Evolutionary conservation across 2,329 filamentous ascomycete genomes (phyloP), one percentile per base, ranked within the genome.

Genomic region (Penicillium sp.): DNA sequence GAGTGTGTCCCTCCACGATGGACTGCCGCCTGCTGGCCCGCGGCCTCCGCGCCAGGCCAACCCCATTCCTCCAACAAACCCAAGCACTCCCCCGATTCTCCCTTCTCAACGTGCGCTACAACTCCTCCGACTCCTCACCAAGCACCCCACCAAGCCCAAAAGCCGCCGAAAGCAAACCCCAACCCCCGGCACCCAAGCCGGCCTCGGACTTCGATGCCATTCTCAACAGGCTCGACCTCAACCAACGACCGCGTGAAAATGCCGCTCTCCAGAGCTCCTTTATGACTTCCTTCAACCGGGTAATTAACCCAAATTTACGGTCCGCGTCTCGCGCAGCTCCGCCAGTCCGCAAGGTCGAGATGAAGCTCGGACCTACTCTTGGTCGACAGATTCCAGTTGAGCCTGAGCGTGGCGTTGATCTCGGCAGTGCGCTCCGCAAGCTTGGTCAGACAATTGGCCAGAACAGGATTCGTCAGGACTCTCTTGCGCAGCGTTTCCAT

Each of bases 401-500:
- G 55, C 68, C 70, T 9, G 70, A 71, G 48, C 58, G 55, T 22
- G 72, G 71, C 2, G 39, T 61, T 10, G 70, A 74, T 57, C 56
- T 73, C 40, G 56, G 62, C 0, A 21, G 50, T 45, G 66, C 72
- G 29, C 53, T 74, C 51, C 63, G 68, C 14, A 53, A 47, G 21
- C 54, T 74, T 58, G 51, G 67, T 16, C 38, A 50, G 8, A 60
- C 63, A 16, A 70, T 68, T 52, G 39, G 47, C 1, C 44, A 59
- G 39, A 78, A 78, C 54, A 62, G 62, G 36, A 62, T 79, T 14
- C 66, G 59, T 57, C 24, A 55, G 22, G 65, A 75, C 58, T 53
- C 62, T 39, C 50, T 53, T 34, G 51, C 52, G 6, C 76, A 79
- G 63, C 70, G 66, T 58, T 76, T 67, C 52, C 75, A 79, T 65